phyloP scores from a whole-genome alignment of 176 grass and related monocot genomes.

The Zea luxurians region DNA sequence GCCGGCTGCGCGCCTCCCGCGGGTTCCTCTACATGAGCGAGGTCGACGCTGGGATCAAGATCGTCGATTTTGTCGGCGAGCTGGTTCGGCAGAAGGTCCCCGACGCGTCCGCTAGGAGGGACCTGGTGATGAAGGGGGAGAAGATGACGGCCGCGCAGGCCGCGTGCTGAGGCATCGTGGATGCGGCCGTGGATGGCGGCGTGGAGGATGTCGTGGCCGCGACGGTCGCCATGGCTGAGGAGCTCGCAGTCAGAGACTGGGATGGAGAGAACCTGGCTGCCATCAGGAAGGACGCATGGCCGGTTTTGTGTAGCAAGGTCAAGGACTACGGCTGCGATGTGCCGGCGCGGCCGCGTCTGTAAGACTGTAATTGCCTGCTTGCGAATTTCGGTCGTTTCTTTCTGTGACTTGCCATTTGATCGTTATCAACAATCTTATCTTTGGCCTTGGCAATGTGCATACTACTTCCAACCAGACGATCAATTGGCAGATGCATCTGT shows the following conservation, averaged over 20 bases:
- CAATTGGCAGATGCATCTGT: background rate
- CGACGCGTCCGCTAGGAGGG: slow-evolving; percentile 42
- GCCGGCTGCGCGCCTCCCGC: no score
- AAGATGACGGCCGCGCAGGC: slow-evolving; percentile 58
- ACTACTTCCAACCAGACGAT: background rate
- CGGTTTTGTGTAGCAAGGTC: slow-evolving; percentile 33
- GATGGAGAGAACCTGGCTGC: slow-evolving; percentile 38
- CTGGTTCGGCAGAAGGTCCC: slow-evolving; percentile 67
- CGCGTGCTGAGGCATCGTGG: slow-evolving; percentile 51
- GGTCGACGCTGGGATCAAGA: no score
- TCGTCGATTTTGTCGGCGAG: slow-evolving; percentile 52
- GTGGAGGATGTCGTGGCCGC: no score
- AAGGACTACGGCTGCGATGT: slow-evolving; percentile 24
- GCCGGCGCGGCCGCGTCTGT: no score
- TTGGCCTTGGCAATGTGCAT: background rate
- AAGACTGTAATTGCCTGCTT: no score
- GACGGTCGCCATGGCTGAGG: no score
- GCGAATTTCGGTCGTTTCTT: no score
- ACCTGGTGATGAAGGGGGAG: slow-evolving; percentile 49
- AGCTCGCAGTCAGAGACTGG: slow-evolving; percentile 47
- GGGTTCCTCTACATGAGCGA: no score
- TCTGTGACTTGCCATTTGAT: background rate
- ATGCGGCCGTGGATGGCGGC: no score
- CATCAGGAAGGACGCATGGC: slow-evolving; percentile 43
- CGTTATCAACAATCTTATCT: no score